These are phyloP conservation scores for Waltergamsia citrina DNA, from an alignment of 2,329 filamentous ascomycete species.

Conservation along the genomic window DNA sequence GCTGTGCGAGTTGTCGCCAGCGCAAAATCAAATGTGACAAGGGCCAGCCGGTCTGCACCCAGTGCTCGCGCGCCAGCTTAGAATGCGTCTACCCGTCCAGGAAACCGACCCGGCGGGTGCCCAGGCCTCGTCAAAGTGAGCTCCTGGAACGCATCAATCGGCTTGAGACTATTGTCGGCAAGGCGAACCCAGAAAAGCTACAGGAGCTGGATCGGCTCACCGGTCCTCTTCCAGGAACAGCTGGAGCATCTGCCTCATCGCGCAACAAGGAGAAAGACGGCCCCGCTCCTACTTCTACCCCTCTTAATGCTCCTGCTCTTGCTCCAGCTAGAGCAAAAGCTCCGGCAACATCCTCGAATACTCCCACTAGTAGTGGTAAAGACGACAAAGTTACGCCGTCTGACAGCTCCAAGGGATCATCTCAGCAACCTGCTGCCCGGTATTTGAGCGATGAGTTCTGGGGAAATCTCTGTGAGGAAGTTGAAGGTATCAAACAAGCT, in stretches of 20 bases:
- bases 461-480: constrained; percentile 30
- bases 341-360: no score
- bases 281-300: background rate
- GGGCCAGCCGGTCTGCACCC: constrained; percentile 38
- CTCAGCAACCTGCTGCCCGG: constrained; percentile 14
- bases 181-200: constrained; percentile 23
- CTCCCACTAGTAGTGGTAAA: no score
- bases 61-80: constrained; percentile 35
- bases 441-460: constrained; percentile 35
- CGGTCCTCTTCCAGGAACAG: background rate
- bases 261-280: background rate
- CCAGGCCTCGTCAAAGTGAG: constrained; percentile 30
- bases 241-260: background rate
- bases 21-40: constrained; percentile 54
- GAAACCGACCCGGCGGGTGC: constrained; percentile 30
- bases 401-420: background rate
- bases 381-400: background rate
- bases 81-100: constrained; percentile 38
- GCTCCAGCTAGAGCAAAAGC: background rate
- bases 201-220: constrained; percentile 10
- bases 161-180: constrained; percentile 34
- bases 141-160: constrained; percentile 32
- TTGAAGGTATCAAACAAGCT: constrained; percentile 32
- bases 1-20: constrained; percentile 53
- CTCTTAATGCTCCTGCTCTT: background rate